phyloP scores from a whole-genome alignment of 805 yeast species.

The Tetrapisispora taiwanensis region DNA sequence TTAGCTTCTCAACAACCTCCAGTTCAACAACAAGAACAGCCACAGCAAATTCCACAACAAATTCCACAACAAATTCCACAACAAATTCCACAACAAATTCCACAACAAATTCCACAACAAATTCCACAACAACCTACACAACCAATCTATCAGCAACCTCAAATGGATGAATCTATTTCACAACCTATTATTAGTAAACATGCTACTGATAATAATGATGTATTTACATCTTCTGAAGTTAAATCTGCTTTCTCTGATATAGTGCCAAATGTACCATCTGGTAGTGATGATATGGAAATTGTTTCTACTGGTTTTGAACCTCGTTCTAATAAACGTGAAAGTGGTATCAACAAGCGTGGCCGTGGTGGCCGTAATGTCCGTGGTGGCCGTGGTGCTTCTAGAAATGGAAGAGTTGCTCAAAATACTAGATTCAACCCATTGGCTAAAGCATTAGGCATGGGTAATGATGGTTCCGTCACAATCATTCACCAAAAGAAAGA shows the following conservation, averaged over 20 bases:
- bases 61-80: too few relatives aligned
- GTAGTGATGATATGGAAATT: slow-evolving; percentile 7
- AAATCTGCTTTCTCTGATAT: slow-evolving; percentile 24
- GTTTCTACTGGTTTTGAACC: slow-evolving; percentile 13
- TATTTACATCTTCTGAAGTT: background rate
- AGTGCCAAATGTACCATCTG: slow-evolving; percentile 14
- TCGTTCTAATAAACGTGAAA: slow-evolving; percentile 16
- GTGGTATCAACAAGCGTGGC: slow-evolving; percentile 14
- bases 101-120: slow-evolving; percentile 13
- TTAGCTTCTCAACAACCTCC: slow-evolving; percentile 6
- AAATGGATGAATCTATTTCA: background rate
- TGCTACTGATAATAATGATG: background rate
- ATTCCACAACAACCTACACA: slow-evolving; percentile 6
- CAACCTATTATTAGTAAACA: background rate
- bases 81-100: slow-evolving; percentile 6
- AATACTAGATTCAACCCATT: slow-evolving; percentile 30
- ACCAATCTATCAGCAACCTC: slow-evolving; percentile 8
- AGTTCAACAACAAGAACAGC: slow-evolving; percentile 13
- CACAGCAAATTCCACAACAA: too few relatives aligned
- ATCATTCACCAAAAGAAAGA: slow-evolving; percentile 40
- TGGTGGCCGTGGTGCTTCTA: slow-evolving; percentile 14
- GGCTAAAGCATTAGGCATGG: slow-evolving; percentile 32
- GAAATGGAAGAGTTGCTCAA: slow-evolving; percentile 11
- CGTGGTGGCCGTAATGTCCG: slow-evolving; percentile 16
- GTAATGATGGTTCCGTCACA: slow-evolving; percentile 19